Base-by-base conservation (phyloP, 306 rosid genomes). In the Inga leiocalycina region DNA sequence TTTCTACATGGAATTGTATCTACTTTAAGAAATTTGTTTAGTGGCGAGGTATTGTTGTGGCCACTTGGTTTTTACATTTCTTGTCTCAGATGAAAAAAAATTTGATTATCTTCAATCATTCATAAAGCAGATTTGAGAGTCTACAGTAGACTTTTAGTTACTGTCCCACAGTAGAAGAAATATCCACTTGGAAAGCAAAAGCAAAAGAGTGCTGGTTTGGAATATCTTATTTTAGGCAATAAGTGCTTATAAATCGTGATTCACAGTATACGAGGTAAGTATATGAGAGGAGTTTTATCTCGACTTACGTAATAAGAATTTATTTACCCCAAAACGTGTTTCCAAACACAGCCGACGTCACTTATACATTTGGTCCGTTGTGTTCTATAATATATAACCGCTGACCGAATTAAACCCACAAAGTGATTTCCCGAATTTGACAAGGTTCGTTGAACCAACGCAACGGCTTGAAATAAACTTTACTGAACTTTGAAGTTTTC, bases 51-150 rank as follows among this genome's bases (percentile, higher is more conserved):
- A 73, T 22, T 74, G 19, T 22, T 61, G 44, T 27, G 10, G 49
- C 15, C 17, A 35, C 43, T 39, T 39, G 43, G 43, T 35, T 72
- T 57, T 70, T 80, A 80, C 14, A 35, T 24, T 80, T 62, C 72
- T 24, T 20, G 62, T 54, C 8, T 20, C 62, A 20, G 62, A 54
- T 20, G 62, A 16, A 54, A 54, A 19, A 54, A 19, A 19, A 10
- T 54, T 54, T 20, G 0, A 54, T 54, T 2, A 54, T 54, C 61
- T 54, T 54, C 20, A 5, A 54, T 19, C 24, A 54, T 19, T 54
- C 62, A 54, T 8, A 19, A 54, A 54, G 22, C 24, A 17, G 62
- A 54, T 27, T 22, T 20, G 2, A 54, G 62, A 54, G 20, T 20
- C 2, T 54, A 19, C 24, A 7, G 27, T 54, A 5, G 27, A 20